Conservation (phyloP, 106 monocot genomes). For the Dioscorea zingiberensis region DNA sequence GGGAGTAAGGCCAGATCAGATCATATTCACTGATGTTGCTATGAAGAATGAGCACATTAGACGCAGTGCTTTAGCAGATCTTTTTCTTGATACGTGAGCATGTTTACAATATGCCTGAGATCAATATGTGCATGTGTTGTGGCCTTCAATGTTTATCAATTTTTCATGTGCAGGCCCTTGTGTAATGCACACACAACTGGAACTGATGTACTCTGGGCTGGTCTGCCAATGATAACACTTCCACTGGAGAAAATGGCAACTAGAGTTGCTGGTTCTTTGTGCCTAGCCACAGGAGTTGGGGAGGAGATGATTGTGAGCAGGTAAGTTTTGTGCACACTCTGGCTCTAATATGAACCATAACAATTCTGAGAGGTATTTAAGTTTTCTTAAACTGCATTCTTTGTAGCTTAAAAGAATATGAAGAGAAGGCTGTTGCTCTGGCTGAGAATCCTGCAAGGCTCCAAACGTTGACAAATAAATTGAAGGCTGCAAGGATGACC, state of each 20-base stretch:
- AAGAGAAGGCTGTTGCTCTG: constrained; percentile 78
- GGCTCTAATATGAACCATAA: too few relatives aligned
- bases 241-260: constrained; percentile 97
- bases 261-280: constrained; percentile 90
- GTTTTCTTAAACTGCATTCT: background rate
- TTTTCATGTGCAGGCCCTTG: constrained; percentile 42
- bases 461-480: constrained; percentile 43
- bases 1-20: constrained; percentile 80
- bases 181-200: constrained; percentile 98
- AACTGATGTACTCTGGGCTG: constrained; percentile 93
- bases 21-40: constrained; percentile 95
- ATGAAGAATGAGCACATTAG: constrained; percentile 92
- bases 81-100: constrained; percentile 84
- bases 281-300: constrained; percentile 83
- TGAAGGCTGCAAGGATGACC: constrained; percentile 63
- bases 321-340: constrained; percentile 18
- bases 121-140: background rate
- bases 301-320: constrained; percentile 93
- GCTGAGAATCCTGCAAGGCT: constrained; percentile 66
- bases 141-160: background rate
- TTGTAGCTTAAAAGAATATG: constrained; percentile 83
- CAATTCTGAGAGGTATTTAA: too few relatives aligned
- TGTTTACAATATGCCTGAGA: background rate
- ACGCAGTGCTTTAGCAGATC: constrained; percentile 85
- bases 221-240: constrained; percentile 87